A percentile compares a stretch with the other conserved stretches of the same genome.
Evolutionary conservation across 2,329 filamentous ascomycete genomes (phyloP).

Genomic region (Fusarium bulbicola): DNA sequence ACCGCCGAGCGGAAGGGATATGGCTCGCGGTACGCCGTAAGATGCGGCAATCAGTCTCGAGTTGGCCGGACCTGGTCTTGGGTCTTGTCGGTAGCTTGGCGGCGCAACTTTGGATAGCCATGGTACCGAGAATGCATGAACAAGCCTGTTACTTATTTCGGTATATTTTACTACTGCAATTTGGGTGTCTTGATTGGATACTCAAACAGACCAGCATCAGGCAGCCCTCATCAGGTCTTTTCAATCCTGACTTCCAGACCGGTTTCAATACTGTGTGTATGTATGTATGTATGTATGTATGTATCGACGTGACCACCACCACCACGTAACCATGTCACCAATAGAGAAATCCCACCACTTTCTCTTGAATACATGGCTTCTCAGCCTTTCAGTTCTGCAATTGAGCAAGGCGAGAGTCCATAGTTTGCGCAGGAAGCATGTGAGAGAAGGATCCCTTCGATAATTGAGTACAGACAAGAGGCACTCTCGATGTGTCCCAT

Average conservation of each 20-base stretch:
- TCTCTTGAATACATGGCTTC: conserved; percentile 1
- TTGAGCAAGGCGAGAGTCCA: not conserved
- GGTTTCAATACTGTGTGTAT: not conserved
- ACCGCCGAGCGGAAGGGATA: conserved; percentile 19
- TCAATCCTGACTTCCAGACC: conserved; percentile 10
- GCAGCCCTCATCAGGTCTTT: conserved; percentile 16
- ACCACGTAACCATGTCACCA: not conserved
- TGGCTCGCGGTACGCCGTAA: conserved; percentile 19
- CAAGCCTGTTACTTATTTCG: not conserved
- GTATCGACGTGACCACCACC: conserved; percentile 3
- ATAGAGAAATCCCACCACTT: not conserved
- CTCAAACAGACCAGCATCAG: conserved; percentile 11
- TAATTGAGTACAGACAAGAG: not conserved
- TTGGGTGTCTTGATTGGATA: conserved; percentile 30
- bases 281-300: not conserved
- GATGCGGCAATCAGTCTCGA: conserved; percentile 23
- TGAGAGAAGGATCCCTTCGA: not conserved
- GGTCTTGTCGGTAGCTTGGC: conserved; percentile 26
- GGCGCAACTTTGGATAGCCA: conserved; percentile 25
- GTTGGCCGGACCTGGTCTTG: conserved; percentile 17
- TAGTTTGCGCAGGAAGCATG: not conserved
- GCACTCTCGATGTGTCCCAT: not conserved
- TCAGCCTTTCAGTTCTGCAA: not conserved
- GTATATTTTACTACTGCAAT: conserved; percentile 34
- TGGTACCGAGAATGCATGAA: conserved; percentile 24